Conservation (phyloP, 352 stramenopile species). For the Phytopythium chamaehyphon region DNA sequence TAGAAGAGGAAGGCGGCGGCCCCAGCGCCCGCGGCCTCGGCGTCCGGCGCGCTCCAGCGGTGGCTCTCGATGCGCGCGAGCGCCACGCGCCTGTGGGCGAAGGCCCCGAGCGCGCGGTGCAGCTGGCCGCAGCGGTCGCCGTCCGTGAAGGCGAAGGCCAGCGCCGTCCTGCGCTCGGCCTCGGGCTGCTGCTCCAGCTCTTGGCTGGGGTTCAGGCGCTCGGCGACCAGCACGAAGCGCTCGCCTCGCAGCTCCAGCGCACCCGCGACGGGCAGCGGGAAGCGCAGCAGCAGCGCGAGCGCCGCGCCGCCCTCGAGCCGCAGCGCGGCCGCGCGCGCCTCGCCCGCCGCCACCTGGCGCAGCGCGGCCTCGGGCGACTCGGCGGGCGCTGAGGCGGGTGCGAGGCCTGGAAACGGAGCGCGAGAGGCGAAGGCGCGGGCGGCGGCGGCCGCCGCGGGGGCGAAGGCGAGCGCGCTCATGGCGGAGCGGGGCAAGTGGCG, state of each 20-base stretch:
- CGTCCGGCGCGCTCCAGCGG: constrained; percentile 26
- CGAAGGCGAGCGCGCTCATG: too few relatives aligned
- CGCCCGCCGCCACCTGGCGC: not conserved
- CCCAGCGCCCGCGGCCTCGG: constrained; percentile 10
- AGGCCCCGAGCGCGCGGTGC: constrained; percentile 57
- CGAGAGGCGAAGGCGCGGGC: too few relatives aligned
- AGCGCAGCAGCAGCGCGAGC: constrained; percentile 84
- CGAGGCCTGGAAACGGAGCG: constrained; percentile 91
- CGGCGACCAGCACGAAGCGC: constrained; percentile 87
- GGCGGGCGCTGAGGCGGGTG: too few relatives aligned
- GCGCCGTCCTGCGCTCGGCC: constrained; percentile 53
- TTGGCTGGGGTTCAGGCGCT: constrained; percentile 34
- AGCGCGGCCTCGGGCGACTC: not conserved
- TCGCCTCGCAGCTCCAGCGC: constrained; percentile 85
- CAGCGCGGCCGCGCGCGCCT: not conserved
- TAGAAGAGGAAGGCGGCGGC: constrained; percentile 75
- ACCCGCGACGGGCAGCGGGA: constrained; percentile 61
- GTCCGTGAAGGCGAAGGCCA: constrained; percentile 69
- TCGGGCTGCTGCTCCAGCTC: constrained; percentile 11
- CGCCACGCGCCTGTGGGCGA: constrained; percentile 56
- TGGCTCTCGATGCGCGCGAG: constrained; percentile 72
- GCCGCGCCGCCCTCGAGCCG: constrained; percentile 85
- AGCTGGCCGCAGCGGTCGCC: constrained; percentile 55
- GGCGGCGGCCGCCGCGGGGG: too few relatives aligned
- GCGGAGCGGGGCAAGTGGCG: too few relatives aligned